A percentile compares a stretch with the other conserved stretches of the same genome.
These are phyloP conservation scores for Arthrobotrys sinensis DNA, from an alignment of 2,329 filamentous ascomycete genomes.

Conservation along the genomic window DNA sequence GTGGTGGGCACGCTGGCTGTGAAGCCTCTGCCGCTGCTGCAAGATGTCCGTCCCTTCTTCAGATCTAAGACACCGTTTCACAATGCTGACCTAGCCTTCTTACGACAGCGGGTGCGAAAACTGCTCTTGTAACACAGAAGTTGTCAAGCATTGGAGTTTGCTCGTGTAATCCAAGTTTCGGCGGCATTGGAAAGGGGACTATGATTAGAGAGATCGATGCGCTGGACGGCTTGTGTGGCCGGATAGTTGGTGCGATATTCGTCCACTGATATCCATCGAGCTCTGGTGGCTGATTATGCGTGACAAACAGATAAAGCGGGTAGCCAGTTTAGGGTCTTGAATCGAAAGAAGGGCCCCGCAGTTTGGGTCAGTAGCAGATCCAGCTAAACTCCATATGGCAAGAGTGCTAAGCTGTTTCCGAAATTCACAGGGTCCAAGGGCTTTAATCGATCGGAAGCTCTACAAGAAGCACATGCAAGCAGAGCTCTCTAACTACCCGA, in stretches of 20 bases:
- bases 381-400: constrained; percentile 15
- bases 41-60: constrained; percentile 68
- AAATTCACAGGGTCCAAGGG: constrained; percentile 78
- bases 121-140: constrained; percentile 89
- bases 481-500: constrained; percentile 83
- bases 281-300: constrained; percentile 22
- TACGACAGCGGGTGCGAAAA: constrained; percentile 79
- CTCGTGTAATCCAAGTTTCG: constrained; percentile 97
- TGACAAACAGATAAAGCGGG: constrained; percentile 80
- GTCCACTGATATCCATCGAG: neutral
- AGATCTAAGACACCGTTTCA: constrained; percentile 12
- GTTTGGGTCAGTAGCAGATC: constrained; percentile 77
- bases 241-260: constrained; percentile 70
- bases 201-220: constrained; percentile 97
- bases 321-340: constrained; percentile 92
- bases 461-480: constrained; percentile 93
- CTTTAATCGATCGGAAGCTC: constrained; percentile 91
- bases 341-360: constrained; percentile 89
- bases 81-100: constrained; percentile 20
- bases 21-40: constrained; percentile 94
- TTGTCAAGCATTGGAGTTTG: constrained; percentile 91
- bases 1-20: constrained; percentile 93
- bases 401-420: constrained; percentile 15
- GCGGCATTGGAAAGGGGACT: constrained; percentile 97
- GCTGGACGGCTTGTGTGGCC: constrained; percentile 87